phyloP scores from a whole-genome alignment of 495 filamentous ascomycete species.

The Xylaria venustula region DNA sequence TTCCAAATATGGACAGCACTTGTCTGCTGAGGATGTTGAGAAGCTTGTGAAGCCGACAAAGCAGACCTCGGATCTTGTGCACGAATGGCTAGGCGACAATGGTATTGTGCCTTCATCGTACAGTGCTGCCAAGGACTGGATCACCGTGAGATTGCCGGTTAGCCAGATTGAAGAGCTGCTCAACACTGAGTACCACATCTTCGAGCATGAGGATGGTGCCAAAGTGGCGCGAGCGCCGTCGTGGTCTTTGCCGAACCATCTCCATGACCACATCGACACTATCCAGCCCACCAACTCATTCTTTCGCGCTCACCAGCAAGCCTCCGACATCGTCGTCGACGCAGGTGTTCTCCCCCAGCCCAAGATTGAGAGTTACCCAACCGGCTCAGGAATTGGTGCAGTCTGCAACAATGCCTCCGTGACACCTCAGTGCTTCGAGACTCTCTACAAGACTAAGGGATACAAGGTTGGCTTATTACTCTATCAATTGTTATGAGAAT shows the following conservation, averaged over 20 bases:
- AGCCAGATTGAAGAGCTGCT: slow-evolving; percentile 53
- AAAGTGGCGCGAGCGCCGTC: slow-evolving; percentile 53
- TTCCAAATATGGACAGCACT: slow-evolving; percentile 55
- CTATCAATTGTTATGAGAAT: not conserved
- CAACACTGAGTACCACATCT: slow-evolving; percentile 58
- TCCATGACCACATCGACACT: slow-evolving; percentile 59
- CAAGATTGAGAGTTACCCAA: slow-evolving; percentile 22
- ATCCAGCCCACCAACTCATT: slow-evolving; percentile 72
- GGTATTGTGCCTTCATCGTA: slow-evolving; percentile 52
- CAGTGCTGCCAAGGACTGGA: slow-evolving; percentile 52
- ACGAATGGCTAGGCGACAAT: slow-evolving; percentile 49
- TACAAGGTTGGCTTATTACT: slow-evolving; percentile 36
- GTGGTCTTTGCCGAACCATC: slow-evolving; percentile 61
- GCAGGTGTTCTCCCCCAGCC: slow-evolving; percentile 19
- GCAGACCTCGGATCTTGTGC: slow-evolving; percentile 38
- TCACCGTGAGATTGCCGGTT: slow-evolving; percentile 47
- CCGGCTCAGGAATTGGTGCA: slow-evolving; percentile 27
- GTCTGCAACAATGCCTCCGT: slow-evolving; percentile 53
- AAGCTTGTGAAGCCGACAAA: slow-evolving; percentile 50
- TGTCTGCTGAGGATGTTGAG: slow-evolving; percentile 53
- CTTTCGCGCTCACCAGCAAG: slow-evolving; percentile 25
- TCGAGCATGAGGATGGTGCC: slow-evolving; percentile 47
- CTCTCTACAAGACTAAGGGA: slow-evolving; percentile 53
- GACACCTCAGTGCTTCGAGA: slow-evolving; percentile 53
- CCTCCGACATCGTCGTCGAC: slow-evolving; percentile 23